Percentiles rank a stretch among this genome's conserved stretches.
phyloP scores from a whole-genome alignment of 495 filamentous ascomycete genomes.

The Aspergillus nidulans region DNA sequence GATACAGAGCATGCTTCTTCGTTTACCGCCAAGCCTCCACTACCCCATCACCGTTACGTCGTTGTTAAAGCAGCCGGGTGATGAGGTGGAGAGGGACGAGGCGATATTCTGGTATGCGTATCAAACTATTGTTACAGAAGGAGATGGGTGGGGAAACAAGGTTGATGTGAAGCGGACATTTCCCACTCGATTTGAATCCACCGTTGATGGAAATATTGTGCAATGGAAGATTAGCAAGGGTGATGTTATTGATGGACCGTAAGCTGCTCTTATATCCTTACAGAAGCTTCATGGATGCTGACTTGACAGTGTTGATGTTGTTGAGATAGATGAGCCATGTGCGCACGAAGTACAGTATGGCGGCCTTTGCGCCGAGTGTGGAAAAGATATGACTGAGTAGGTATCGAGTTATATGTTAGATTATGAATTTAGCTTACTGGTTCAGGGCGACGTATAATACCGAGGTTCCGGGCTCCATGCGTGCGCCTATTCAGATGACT shows the following conservation, averaged over 20 bases:
- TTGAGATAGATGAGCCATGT: slow-evolving; percentile 87
- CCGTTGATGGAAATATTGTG: slow-evolving; percentile 70
- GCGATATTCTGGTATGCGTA: slow-evolving; percentile 82
- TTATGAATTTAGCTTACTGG: neutral
- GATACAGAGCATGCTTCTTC: slow-evolving; percentile 44
- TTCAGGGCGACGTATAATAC: slow-evolving; percentile 55
- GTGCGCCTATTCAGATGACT: slow-evolving; percentile 87
- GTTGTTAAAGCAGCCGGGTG: slow-evolving; percentile 70
- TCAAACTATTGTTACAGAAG: slow-evolving; percentile 68
- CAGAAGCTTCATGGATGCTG: neutral
- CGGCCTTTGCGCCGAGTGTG: slow-evolving; percentile 85
- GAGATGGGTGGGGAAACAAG: slow-evolving; percentile 62
- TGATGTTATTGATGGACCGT: slow-evolving; percentile 56
- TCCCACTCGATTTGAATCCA: slow-evolving; percentile 73
- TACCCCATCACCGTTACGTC: slow-evolving; percentile 95
- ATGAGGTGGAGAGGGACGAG: slow-evolving; percentile 68
- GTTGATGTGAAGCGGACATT: slow-evolving; percentile 66
- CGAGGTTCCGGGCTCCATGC: slow-evolving; percentile 57
- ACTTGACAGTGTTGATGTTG: slow-evolving; percentile 46
- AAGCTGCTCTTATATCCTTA: slow-evolving; percentile 8
- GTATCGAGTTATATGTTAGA: slow-evolving; percentile 14
- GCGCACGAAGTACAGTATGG: slow-evolving; percentile 85
- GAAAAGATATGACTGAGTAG: slow-evolving; percentile 92
- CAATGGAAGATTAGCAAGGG: slow-evolving; percentile 73
- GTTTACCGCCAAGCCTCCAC: slow-evolving; percentile 57